phyloP scores from a whole-genome alignment of 257 asterid species.

The Fraxinus pennsylvanica region DNA sequence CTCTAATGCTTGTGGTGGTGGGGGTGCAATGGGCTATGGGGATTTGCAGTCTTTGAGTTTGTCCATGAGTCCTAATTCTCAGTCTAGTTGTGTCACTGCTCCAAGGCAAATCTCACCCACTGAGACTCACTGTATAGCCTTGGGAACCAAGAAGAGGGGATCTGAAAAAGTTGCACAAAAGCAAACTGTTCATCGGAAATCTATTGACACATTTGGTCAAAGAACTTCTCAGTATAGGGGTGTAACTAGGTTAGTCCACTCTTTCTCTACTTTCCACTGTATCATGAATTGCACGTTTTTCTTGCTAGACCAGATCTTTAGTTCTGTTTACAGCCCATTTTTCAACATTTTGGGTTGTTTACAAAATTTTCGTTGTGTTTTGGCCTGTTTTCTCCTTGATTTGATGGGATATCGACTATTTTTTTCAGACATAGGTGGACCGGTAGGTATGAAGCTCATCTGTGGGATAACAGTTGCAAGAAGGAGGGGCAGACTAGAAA shows the following conservation, averaged over 20 bases:
- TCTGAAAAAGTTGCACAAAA: conserved; percentile 42
- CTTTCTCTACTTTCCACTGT: background rate
- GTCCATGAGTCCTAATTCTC: conserved; percentile 88
- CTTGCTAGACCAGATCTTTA: background rate
- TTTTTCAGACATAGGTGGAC: conserved; percentile 53
- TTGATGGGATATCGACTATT: background rate
- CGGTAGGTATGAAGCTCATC: conserved; percentile 60
- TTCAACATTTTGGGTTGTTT: conserved; percentile 43
- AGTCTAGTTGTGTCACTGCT: conserved; percentile 74
- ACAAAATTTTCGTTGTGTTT: background rate
- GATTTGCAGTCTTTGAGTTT: conserved; percentile 59
- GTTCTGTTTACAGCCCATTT: background rate
- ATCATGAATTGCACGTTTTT: conserved; percentile 9
- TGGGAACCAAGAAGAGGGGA: conserved; percentile 63
- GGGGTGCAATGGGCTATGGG: conserved; percentile 30
- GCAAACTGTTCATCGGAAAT: conserved; percentile 81
- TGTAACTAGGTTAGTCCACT: conserved; percentile 63
- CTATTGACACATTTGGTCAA: conserved; percentile 93
- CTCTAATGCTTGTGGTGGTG: no score
- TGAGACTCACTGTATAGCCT: conserved; percentile 41
- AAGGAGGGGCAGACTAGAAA: conserved; percentile 56
- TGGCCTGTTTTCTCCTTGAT: background rate
- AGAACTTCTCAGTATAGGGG: conserved; percentile 98
- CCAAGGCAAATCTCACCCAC: conserved; percentile 54
- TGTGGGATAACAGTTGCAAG: conserved; percentile 64